Conservation (phyloP, 495 filamentous ascomycete genomes). For the Penicillium canescens region DNA sequence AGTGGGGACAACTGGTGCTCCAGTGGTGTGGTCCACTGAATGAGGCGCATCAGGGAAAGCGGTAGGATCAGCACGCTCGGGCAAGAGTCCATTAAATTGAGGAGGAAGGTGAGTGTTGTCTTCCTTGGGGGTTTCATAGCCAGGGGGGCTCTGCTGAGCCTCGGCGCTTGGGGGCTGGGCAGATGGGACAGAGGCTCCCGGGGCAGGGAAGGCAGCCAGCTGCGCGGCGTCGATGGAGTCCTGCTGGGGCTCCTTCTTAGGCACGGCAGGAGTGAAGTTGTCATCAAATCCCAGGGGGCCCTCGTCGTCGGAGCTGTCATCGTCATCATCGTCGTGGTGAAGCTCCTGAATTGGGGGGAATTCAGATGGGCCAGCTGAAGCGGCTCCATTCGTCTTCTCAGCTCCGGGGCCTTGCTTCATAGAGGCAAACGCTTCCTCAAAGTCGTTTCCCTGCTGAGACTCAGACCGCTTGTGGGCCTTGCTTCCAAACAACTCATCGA, state of each 20-base stretch:
- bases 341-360: slow-evolving; percentile 94
- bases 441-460: slow-evolving; percentile 57
- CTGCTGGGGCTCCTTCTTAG: slow-evolving; percentile 33
- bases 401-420: slow-evolving; percentile 33
- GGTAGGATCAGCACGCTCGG: slow-evolving; percentile 64
- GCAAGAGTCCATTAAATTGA: slow-evolving; percentile 65
- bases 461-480: slow-evolving; percentile 55
- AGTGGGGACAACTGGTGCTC: slow-evolving; percentile 43
- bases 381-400: slow-evolving; percentile 31
- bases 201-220: slow-evolving; percentile 40
- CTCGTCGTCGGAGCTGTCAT: slow-evolving; percentile 73
- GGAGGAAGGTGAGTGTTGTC: slow-evolving; percentile 49
- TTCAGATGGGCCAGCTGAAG: slow-evolving; percentile 51
- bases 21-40: slow-evolving; percentile 40
- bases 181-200: slow-evolving; percentile 28
- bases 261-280: slow-evolving; percentile 77
- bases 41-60: slow-evolving; percentile 48
- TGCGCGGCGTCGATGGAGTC: slow-evolving; percentile 42
- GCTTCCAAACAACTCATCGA: slow-evolving; percentile 56
- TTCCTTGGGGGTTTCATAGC: slow-evolving; percentile 52
- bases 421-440: slow-evolving; percentile 49
- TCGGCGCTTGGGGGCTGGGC: slow-evolving; percentile 47
- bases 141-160: slow-evolving; percentile 65
- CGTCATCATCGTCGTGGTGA: slow-evolving; percentile 70
- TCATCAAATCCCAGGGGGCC: slow-evolving; percentile 80